A percentile compares a stretch with the other conserved stretches of the same genome.
Conservation (phyloP, 1,139 yeast genomes). For the Maudiozyma humilis region DNA sequence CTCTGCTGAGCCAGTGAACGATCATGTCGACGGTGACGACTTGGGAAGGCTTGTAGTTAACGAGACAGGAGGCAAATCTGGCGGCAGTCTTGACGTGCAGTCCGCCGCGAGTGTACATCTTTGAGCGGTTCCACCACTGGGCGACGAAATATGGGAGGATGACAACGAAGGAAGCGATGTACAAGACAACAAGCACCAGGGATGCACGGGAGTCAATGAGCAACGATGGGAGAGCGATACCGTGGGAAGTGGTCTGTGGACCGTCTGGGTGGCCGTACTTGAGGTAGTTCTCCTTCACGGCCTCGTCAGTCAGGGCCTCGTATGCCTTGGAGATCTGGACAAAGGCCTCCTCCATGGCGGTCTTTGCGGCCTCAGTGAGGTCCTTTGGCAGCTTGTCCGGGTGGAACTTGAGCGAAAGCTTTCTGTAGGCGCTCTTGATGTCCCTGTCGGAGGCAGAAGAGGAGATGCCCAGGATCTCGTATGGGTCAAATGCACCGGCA, state of each 20-base stretch:
- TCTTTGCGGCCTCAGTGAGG: conserved; percentile 48
- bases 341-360: conserved; percentile 62
- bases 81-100: conserved; percentile 79
- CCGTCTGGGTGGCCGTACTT: conserved; percentile 98
- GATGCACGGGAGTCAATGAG: conserved; percentile 80
- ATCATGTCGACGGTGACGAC: conserved; percentile 52
- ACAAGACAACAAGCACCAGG: conserved; percentile 50
- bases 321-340: conserved; percentile 86
- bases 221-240: conserved; percentile 91
- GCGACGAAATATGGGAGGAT: conserved; percentile 74
- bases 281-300: conserved; percentile 69
- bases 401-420: conserved; percentile 77
- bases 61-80: conserved; percentile 50
- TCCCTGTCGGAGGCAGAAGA: conserved; percentile 65
- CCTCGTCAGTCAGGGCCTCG: conserved; percentile 88
- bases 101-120: conserved; percentile 74
- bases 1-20: conserved; percentile 52
- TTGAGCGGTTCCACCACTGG: conserved; percentile 84
- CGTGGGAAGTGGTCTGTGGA: conserved; percentile 88
- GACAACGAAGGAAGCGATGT: conserved; percentile 66
- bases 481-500: conserved; percentile 72
- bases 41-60: conserved; percentile 72
- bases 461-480: conserved; percentile 70
- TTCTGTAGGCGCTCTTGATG: conserved; percentile 75
- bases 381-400: conserved; percentile 84